phyloP scores from a whole-genome alignment of 164 flowering plant genomes.

The Nymphaea colorata region DNA sequence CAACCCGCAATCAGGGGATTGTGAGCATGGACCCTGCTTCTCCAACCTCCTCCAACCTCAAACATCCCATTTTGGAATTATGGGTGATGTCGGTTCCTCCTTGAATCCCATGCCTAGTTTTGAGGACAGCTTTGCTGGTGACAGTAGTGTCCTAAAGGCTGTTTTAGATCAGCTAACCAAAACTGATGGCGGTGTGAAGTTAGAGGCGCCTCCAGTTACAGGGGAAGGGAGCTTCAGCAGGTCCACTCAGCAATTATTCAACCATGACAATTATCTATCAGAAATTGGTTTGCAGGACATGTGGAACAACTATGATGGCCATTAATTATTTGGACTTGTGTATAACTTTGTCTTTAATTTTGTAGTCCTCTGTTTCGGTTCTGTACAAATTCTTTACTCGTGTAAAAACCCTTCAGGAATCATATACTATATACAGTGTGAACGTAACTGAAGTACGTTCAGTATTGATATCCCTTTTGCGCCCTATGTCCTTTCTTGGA shows the following conservation, averaged over 20 bases:
- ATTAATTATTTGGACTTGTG: not conserved
- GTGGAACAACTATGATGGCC: not conserved
- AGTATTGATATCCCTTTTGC: too few relatives aligned
- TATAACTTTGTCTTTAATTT: too few relatives aligned
- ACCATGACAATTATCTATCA: not conserved
- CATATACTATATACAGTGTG: too few relatives aligned
- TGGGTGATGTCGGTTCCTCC: not conserved
- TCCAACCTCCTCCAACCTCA: not conserved
- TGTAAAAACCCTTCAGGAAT: not conserved
- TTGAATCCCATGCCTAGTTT: not conserved
- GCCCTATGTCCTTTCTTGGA: too few relatives aligned
- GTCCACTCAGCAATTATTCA: not conserved
- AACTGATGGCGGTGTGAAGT: not conserved
- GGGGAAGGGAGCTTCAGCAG: not conserved
- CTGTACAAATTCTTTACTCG: not conserved
- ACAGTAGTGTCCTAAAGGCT: not conserved
- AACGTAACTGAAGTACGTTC: too few relatives aligned
- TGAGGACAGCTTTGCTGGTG: not conserved
- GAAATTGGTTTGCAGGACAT: not conserved
- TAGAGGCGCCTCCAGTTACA: constrained; percentile 1
- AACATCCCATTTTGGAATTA: not conserved
- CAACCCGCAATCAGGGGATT: not conserved
- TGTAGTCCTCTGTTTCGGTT: not conserved
- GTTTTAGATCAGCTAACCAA: not conserved
- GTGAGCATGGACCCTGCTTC: constrained; percentile 3